Evolutionary conservation across 768 basidiomycete species (phyloP).

Genomic region (Myochromella boudieri): DNA sequence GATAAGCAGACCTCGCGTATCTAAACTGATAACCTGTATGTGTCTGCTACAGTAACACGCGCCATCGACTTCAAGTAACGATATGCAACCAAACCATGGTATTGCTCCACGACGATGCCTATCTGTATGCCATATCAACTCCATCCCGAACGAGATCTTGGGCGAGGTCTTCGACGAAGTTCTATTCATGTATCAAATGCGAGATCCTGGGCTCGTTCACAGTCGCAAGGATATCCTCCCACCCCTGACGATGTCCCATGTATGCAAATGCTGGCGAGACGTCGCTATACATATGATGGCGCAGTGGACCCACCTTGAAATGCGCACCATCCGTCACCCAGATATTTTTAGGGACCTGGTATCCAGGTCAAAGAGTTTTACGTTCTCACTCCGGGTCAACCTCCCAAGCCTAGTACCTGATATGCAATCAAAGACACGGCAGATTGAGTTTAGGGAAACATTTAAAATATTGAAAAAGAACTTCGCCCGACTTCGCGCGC

Average conservation of each 20-base stretch:
- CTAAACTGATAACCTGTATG: too few species aligned
- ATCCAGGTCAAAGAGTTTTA: conserved; percentile 5
- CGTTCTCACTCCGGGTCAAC: neutral
- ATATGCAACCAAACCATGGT: neutral
- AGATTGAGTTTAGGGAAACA: conserved; percentile 5
- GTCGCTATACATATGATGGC: neutral
- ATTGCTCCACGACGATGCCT: neutral
- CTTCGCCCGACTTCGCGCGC: neutral
- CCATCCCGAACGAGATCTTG: conserved; percentile 7
- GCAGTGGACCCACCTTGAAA: conserved; percentile 5
- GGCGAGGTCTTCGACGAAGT: conserved; percentile 3
- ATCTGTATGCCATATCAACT: neutral
- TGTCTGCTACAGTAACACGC: neutral
- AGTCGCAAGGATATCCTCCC: neutral
- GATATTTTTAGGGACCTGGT: conserved; percentile 5
- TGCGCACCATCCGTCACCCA: conserved; percentile 2
- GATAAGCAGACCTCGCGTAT: too few species aligned
- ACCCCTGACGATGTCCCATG: conserved; percentile 3
- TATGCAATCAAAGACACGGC: neutral
- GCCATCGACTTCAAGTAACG: neutral
- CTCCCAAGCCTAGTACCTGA: conserved; percentile 3
- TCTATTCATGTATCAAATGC: neutral
- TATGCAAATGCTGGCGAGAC: conserved; percentile 9
- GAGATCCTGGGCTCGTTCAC: too few species aligned
- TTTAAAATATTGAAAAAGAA: conserved; percentile 1